A percentile compares a stretch with the other conserved stretches of the same genome.
Conservation (phyloP, 139 green algal species). For the Parachlorella kessleri region DNA sequence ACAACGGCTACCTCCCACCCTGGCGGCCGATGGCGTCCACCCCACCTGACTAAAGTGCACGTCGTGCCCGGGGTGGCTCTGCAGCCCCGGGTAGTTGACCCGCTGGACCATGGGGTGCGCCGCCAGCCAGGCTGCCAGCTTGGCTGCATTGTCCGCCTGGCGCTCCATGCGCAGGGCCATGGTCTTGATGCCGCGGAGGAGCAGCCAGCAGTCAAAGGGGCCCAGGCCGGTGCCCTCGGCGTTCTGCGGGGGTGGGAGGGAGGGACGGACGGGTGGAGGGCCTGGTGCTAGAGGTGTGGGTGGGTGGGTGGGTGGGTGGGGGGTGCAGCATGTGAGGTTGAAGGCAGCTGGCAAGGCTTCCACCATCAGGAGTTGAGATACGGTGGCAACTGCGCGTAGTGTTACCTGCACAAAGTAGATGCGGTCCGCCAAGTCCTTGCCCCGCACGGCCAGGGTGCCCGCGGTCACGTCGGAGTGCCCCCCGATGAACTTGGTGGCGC, state of each 20-base stretch:
- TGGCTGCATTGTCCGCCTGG: constrained; percentile 60
- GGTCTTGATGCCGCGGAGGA: constrained; percentile 94
- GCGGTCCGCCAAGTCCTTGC: constrained; percentile 72
- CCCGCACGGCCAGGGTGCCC: constrained; percentile 88
- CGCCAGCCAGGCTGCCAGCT: constrained; percentile 83
- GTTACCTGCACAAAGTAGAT: constrained; percentile 87
- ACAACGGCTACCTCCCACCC: too few species aligned
- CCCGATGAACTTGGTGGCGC: constrained; percentile 96
- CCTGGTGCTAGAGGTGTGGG: too few species aligned
- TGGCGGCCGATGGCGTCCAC: too few species aligned
- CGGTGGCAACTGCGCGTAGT: background rate
- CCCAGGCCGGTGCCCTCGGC: constrained; percentile 86
- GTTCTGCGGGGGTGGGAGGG: constrained; percentile 86
- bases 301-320: too few species aligned
- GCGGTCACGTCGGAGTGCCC: constrained; percentile 95
- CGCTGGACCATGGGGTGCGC: constrained; percentile 81
- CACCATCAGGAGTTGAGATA: too few species aligned
- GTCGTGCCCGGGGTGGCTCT: constrained; percentile 50
- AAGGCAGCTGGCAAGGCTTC: too few species aligned
- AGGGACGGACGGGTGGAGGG: too few species aligned
- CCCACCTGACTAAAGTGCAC: constrained; percentile 53
- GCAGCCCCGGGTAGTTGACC: constrained; percentile 92
- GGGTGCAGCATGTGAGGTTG: too few species aligned
- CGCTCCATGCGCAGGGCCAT: constrained; percentile 95
- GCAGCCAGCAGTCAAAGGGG: constrained; percentile 98